These are phyloP conservation scores for Agaricus sinodeliciosus DNA, from an alignment of 768 basidiomycete genomes.

Conservation along the genomic window DNA sequence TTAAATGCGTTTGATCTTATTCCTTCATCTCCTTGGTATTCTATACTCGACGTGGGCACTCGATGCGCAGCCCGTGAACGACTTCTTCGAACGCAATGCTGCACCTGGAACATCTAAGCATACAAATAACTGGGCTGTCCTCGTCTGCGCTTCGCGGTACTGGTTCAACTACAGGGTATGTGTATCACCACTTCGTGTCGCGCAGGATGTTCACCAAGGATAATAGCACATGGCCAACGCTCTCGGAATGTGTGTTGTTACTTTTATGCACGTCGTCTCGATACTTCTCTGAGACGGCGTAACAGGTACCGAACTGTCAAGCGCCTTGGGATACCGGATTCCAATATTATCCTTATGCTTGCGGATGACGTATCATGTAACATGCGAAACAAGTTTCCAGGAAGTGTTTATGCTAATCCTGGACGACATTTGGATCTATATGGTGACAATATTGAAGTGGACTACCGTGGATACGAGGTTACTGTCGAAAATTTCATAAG, in stretches of 20 bases:
- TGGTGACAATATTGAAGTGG: slow-evolving; percentile 95
- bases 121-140: slow-evolving; percentile 98
- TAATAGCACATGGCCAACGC: slow-evolving; percentile 96
- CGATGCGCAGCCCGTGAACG: slow-evolving; percentile 31
- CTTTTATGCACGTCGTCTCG: background rate
- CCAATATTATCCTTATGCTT: slow-evolving; percentile 98
- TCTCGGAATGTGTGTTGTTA: slow-evolving; percentile 74
- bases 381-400: slow-evolving; percentile 85
- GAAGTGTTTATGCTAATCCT: slow-evolving; percentile 85
- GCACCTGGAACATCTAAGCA: slow-evolving; percentile 38
- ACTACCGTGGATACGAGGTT: slow-evolving; percentile 97
- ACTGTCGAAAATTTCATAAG: slow-evolving; percentile 95
- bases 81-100: slow-evolving; percentile 41
- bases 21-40: slow-evolving; percentile 10
- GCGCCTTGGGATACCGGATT: slow-evolving; percentile 95
- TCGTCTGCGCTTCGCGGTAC: slow-evolving; percentile 90
- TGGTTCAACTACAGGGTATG: slow-evolving; percentile 98
- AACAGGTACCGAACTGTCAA: slow-evolving; percentile 96
- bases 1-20: slow-evolving; percentile 6
- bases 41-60: slow-evolving; percentile 18
- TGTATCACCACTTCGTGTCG: slow-evolving; percentile 8
- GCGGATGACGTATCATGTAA: slow-evolving; percentile 97
- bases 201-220: background rate
- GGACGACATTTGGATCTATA: slow-evolving; percentile 83
- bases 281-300: background rate